phyloP scores from a whole-genome alignment of 1,284 basidiomycete genomes.

The Cryptococcus hybrid region DNA sequence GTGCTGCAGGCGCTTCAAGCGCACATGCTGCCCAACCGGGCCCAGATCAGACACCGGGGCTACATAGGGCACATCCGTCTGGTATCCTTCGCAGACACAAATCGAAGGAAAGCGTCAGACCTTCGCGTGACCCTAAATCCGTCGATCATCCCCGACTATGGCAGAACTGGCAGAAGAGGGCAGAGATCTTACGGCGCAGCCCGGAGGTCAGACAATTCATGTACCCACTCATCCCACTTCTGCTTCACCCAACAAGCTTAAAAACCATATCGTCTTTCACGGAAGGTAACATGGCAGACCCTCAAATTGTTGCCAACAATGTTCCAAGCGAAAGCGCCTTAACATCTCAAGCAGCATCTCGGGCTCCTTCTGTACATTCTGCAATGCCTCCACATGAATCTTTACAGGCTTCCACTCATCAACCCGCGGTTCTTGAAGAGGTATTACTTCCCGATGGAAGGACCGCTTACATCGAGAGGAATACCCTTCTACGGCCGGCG shows the following conservation, averaged over 20 bases:
- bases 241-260: slow-evolving; percentile 16
- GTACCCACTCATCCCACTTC: slow-evolving; percentile 6
- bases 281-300: slow-evolving; percentile 7
- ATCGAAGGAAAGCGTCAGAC: slow-evolving; percentile 18
- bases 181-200: slow-evolving; percentile 4
- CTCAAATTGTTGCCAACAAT: slow-evolving; percentile 2
- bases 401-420: background rate
- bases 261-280: slow-evolving; percentile 7
- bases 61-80: slow-evolving; percentile 1
- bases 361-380: background rate
- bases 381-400: background rate
- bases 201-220: slow-evolving; percentile 6
- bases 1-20: background rate
- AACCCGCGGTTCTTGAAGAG: slow-evolving; percentile 22
- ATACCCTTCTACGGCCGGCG: slow-evolving; percentile 4
- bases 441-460: slow-evolving; percentile 34
- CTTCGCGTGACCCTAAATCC: slow-evolving; percentile 15
- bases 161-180: slow-evolving; percentile 8
- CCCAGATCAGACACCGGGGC: background rate
- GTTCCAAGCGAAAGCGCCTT: background rate
- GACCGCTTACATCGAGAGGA: slow-evolving; percentile 21
- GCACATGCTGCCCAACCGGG: background rate
- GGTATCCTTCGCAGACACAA: slow-evolving; percentile 24
- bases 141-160: slow-evolving; percentile 9
- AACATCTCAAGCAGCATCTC: background rate